A percentile compares a stretch with the other conserved stretches of the same genome.
phyloP scores from a whole-genome alignment of 257 asterid species.

The Oldenlandia corymbosa region DNA sequence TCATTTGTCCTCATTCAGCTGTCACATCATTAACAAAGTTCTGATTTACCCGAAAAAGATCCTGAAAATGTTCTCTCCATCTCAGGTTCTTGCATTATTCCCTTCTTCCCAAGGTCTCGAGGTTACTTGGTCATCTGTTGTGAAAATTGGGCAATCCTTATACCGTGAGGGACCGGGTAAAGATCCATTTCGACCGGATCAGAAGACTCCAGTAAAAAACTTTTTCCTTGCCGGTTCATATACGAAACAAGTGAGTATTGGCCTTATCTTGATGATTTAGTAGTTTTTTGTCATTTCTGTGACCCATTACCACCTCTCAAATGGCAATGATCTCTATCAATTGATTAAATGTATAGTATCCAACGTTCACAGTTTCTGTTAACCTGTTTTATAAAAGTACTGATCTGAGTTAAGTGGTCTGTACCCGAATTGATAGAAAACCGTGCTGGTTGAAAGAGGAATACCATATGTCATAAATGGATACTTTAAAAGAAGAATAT shows the following conservation, averaged over 20 bases:
- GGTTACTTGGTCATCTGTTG: slow-evolving; percentile 94
- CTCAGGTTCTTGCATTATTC: slow-evolving; percentile 78
- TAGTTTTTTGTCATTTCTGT: neutral
- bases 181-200: slow-evolving; percentile 99
- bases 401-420: no score
- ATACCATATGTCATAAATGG: no score
- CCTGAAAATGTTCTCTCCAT: slow-evolving; percentile 6
- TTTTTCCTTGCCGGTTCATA: slow-evolving; percentile 98
- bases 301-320: neutral
- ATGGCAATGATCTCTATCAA: neutral
- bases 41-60: neutral
- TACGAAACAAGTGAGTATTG: slow-evolving; percentile 70
- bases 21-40: neutral
- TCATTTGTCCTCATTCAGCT: neutral
- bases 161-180: slow-evolving; percentile 97
- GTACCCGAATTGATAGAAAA: no score
- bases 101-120: slow-evolving; percentile 97
- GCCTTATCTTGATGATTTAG: neutral
- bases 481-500: no score
- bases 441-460: no score
- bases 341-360: neutral
- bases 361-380: neutral
- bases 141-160: slow-evolving; percentile 85
- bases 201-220: slow-evolving; percentile 83
- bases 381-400: no score